These are phyloP conservation scores for Moesziomyces aphidis DNA, from an alignment of 1,284 basidiomycete species.

Conservation along the genomic window DNA sequence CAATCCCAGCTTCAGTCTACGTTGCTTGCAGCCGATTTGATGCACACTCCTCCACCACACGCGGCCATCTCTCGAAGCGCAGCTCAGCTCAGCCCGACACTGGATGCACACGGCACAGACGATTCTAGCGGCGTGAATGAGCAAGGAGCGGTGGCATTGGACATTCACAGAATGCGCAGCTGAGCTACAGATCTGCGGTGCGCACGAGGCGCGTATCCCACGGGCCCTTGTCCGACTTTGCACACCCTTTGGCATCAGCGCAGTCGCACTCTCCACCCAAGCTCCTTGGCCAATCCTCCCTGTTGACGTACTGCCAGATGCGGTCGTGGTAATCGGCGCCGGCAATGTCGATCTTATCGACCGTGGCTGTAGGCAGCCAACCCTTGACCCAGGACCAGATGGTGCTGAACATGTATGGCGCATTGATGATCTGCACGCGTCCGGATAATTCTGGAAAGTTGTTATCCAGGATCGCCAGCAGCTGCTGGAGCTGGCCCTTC, in stretches of 20 bases:
- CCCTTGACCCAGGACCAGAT: constrained; percentile 64
- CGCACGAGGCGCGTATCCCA: constrained; percentile 50
- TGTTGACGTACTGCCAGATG: constrained; percentile 53
- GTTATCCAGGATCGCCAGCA: constrained; percentile 58
- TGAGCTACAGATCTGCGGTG: constrained; percentile 8
- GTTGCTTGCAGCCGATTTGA: no score
- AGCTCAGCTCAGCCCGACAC: no score
- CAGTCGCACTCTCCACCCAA: constrained; percentile 63
- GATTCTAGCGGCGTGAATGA: no score
- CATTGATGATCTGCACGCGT: constrained; percentile 66
- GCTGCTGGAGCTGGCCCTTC: constrained; percentile 60
- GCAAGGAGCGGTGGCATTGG: no score
- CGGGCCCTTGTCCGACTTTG: constrained; percentile 53
- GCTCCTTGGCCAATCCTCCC: constrained; percentile 53
- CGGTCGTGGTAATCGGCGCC: constrained; percentile 51
- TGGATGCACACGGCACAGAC: no score
- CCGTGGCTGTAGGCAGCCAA: constrained; percentile 62
- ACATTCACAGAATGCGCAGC: no score
- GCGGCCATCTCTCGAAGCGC: no score
- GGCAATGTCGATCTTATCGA: constrained; percentile 64
- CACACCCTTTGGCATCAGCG: constrained; percentile 30
- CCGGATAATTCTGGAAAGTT: constrained; percentile 65
- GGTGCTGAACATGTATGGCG: constrained; percentile 61
- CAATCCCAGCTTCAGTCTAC: no score
- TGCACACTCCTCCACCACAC: no score